Base-by-base conservation (phyloP, 768 basidiomycete species). In the Chalciporus piperatus region DNA sequence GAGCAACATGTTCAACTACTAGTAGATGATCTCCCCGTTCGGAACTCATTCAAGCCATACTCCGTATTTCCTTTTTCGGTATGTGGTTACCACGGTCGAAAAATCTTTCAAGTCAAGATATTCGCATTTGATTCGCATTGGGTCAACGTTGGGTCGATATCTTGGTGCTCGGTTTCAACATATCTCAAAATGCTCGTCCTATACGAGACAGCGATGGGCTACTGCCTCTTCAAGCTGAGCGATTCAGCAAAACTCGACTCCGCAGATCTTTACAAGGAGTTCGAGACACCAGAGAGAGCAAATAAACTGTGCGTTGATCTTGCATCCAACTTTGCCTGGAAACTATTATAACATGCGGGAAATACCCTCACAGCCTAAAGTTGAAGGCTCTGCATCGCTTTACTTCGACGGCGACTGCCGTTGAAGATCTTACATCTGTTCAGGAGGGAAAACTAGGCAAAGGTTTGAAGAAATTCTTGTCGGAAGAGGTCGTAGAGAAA, bases 371-470 rank as follows among this genome's bases (percentile, higher is more conserved):
- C 58, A 98, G 96, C 49, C 76, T 99, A 53, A 97, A 96, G 72
- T 76, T 99, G 50, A 93, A 95, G 70, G 92, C 93, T 32, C 75
- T 98, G 45, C 97, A 99, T 74, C 89, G 93, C 46, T 99, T 99
- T 72, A 89, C 88, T 19, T 96, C 95, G 30, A 99, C 97, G 14
- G 97, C 93, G 22, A 85, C 85, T 12, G 97, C 97, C 19, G 96
- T 99, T 11, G 97, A 98, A 73, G 97, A 99, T 68, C 84, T 98
- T 59, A 91, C 92, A 23, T 85, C 95, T 8, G 74, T 98, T 25
- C 92, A 96, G 69, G 86, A 85, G 41, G 94, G 96, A 58, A 95
- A 98, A 74, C 66, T 98, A 22, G 92, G 91, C 39, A 96, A 96
- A 69, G 86, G 87, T 7, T 74, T 98, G 59, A 95, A 94, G 73